A percentile compares a stretch with the other conserved stretches of the same genome.
Evolutionary conservation across 1,139 yeast genomes (phyloP).

Genomic region (Saccharomyces hybrid): DNA sequence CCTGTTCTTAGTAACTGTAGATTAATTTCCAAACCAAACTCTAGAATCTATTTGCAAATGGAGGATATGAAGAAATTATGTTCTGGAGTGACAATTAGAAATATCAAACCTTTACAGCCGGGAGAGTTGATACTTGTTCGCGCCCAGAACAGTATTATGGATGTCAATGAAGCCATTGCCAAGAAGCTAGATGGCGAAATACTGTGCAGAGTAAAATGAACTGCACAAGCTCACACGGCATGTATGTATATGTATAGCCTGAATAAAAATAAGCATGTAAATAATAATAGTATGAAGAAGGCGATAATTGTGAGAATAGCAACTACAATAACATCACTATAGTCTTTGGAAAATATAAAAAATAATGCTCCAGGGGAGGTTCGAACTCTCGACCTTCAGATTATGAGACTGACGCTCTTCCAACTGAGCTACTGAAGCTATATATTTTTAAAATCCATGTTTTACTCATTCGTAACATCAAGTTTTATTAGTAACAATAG

Average conservation of each 20-base stretch:
- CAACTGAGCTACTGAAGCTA: slow-evolving; percentile 39
- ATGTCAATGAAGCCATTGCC: slow-evolving; percentile 77
- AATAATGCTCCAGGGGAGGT: slow-evolving; percentile 45
- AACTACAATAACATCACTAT: neutral
- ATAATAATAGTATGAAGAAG: neutral
- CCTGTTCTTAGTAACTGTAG: slow-evolving; percentile 70
- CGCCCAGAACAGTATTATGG: slow-evolving; percentile 49
- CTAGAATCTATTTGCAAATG: slow-evolving; percentile 56
- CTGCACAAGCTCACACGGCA: neutral
- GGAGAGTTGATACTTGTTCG: slow-evolving; percentile 80
- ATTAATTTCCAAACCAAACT: slow-evolving; percentile 78
- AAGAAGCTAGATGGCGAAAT: slow-evolving; percentile 69
- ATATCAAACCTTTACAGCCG: slow-evolving; percentile 75
- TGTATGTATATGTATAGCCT: neutral
- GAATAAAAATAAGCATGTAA: neutral
- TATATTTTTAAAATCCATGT: too few relatives aligned
- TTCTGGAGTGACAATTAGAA: slow-evolving; percentile 66
- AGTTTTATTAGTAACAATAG: too few relatives aligned
- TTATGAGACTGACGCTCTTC: slow-evolving; percentile 30
- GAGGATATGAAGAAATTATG: slow-evolving; percentile 68
- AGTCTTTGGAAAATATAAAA: slow-evolving; percentile 7
- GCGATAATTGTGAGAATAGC: neutral
- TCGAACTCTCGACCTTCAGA: slow-evolving; percentile 38
- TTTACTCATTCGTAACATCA: too few relatives aligned
- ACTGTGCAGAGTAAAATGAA: slow-evolving; percentile 59